Evolutionary conservation across 805 yeast species (phyloP).

Genomic region (Blastobotrys parvus): DNA sequence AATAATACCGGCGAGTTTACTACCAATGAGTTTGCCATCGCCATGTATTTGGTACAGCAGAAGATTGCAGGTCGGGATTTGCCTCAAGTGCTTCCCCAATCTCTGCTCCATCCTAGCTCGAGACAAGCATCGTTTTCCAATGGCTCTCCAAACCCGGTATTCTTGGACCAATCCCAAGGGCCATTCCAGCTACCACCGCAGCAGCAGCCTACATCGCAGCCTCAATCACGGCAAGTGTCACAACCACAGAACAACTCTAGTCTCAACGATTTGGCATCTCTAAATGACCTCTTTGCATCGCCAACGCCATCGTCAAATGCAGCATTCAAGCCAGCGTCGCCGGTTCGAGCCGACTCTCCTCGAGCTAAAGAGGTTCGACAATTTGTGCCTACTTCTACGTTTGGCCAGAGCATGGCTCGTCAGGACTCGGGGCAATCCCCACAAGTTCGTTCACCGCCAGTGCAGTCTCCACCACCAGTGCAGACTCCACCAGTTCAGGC

Average conservation of each 20-base stretch:
- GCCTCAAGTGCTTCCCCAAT: slow-evolving; percentile 70
- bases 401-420: slow-evolving; percentile 65
- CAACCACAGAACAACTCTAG: slow-evolving; percentile 18
- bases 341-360: slow-evolving; percentile 16
- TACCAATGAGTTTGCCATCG: slow-evolving; percentile 79
- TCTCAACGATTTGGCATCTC: slow-evolving; percentile 31
- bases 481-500: slow-evolving; percentile 6
- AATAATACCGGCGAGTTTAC: slow-evolving; percentile 78
- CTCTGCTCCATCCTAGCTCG: slow-evolving; percentile 32
- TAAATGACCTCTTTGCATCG: slow-evolving; percentile 46
- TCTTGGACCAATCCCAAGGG: slow-evolving; percentile 1
- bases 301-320: slow-evolving; percentile 16
- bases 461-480: slow-evolving; percentile 1
- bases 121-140: slow-evolving; percentile 2
- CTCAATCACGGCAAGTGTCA: slow-evolving; percentile 10
- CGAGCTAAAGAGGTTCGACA: slow-evolving; percentile 13
- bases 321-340: slow-evolving; percentile 11
- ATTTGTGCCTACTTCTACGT: slow-evolving; percentile 76
- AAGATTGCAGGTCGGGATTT: slow-evolving; percentile 67
- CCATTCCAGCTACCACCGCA: neutral
- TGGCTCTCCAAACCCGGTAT: slow-evolving; percentile 13
- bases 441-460: slow-evolving; percentile 1
- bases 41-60: slow-evolving; percentile 86
- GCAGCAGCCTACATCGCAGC: slow-evolving; percentile 5
- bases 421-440: slow-evolving; percentile 23